A percentile compares a stretch with the other conserved stretches of the same genome.
These are phyloP conservation scores for Pyricularia sp. DNA, from an alignment of 2,329 filamentous ascomycete species.

Conservation along the genomic window DNA sequence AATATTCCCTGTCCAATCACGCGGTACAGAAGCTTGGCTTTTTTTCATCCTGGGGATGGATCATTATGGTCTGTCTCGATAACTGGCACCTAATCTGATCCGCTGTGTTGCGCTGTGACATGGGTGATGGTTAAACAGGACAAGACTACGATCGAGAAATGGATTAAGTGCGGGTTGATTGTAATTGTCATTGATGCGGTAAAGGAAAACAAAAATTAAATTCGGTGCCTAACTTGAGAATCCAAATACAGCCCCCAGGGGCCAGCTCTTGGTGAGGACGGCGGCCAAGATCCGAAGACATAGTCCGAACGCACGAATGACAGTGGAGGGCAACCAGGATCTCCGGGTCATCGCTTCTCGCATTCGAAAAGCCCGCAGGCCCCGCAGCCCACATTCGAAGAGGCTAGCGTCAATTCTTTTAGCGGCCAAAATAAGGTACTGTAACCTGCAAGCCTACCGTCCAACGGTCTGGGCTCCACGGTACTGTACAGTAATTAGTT, in stretches of 20 bases:
- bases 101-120: background rate
- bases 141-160: background rate
- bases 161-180: background rate
- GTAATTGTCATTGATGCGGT: too few species aligned
- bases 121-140: background rate
- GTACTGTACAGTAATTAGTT: too few species aligned
- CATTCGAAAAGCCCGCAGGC: background rate
- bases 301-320: background rate
- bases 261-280: background rate
- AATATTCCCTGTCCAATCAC: background rate
- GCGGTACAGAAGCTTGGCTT: background rate
- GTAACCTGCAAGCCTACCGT: too few species aligned
- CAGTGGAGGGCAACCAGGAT: background rate
- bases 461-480: background rate
- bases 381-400: background rate
- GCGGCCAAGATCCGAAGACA: background rate
- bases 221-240: background rate
- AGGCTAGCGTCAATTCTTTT: background rate
- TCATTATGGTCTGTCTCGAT: background rate
- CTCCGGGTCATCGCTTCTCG: background rate
- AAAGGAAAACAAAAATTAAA: too few species aligned
- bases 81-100: background rate
- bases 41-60: background rate
- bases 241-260: background rate
- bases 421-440: background rate